These are phyloP conservation scores for Xylaria flabelliformis DNA, from an alignment of 495 filamentous ascomycete genomes.

Conservation along the genomic window DNA sequence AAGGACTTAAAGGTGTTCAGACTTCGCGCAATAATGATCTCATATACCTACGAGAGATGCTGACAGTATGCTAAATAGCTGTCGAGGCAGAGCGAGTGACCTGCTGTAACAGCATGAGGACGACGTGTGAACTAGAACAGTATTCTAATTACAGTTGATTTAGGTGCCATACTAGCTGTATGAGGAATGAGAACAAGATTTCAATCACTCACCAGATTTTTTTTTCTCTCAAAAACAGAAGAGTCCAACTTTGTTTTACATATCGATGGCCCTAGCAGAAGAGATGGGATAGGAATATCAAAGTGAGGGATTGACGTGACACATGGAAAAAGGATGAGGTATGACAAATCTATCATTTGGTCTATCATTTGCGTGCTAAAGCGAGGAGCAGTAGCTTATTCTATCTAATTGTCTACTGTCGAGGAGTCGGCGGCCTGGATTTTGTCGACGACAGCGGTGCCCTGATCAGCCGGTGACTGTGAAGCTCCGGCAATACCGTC, in stretches of 20 bases:
- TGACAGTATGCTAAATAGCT: background rate
- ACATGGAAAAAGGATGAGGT: background rate
- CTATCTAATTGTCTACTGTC: conserved; percentile 14
- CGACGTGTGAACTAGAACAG: background rate
- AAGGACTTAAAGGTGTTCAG: no score
- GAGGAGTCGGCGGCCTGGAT: conserved; percentile 30
- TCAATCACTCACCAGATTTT: background rate
- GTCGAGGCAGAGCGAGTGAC: no score
- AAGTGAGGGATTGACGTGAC: background rate
- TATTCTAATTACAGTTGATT: background rate
- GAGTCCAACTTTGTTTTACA: background rate
- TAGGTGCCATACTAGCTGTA: background rate
- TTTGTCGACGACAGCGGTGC: conserved; percentile 23
- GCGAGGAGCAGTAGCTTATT: background rate
- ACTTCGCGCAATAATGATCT: no score
- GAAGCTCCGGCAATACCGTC: conserved; percentile 36
- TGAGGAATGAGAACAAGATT: background rate
- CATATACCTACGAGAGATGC: no score
- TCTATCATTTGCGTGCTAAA: background rate
- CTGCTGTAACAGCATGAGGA: background rate
- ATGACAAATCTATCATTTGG: background rate
- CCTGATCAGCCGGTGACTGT: conserved; percentile 25
- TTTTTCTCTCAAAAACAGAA: background rate
- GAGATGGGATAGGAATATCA: background rate
- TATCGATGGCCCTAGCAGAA: no score